phyloP scores from a whole-genome alignment of 2,329 filamentous ascomycete species.

The Fusarium haematococcum region DNA sequence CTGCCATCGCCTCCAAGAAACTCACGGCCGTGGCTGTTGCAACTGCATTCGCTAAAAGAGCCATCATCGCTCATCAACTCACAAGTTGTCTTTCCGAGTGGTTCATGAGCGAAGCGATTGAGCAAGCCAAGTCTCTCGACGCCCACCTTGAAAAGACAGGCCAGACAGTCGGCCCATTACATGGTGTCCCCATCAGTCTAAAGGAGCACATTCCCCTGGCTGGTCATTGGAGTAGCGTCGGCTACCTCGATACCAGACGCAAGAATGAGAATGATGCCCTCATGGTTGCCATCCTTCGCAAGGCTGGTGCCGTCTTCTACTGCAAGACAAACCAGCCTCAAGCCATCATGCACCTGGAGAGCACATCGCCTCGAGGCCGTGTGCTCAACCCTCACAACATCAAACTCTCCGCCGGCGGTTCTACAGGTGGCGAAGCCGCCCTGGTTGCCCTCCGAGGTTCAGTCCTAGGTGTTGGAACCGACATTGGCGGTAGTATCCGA shows the following conservation, averaged over 20 bases:
- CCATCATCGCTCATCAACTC: slow-evolving; percentile 67
- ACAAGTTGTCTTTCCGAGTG: slow-evolving; percentile 64
- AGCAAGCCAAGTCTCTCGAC: slow-evolving; percentile 56
- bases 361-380: slow-evolving; percentile 68
- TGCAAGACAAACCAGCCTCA: slow-evolving; percentile 73
- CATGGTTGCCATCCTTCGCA: slow-evolving; percentile 66
- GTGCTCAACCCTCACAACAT: slow-evolving; percentile 71
- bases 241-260: slow-evolving; percentile 64
- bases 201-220: slow-evolving; percentile 68
- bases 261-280: slow-evolving; percentile 65
- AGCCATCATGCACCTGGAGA: slow-evolving; percentile 65
- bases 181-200: slow-evolving; percentile 43
- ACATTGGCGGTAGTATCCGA: slow-evolving; percentile 53
- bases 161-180: slow-evolving; percentile 33
- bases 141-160: slow-evolving; percentile 52
- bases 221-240: slow-evolving; percentile 61
- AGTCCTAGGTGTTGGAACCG: slow-evolving; percentile 52
- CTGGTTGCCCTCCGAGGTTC: slow-evolving; percentile 54
- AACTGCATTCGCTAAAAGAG: slow-evolving; percentile 64
- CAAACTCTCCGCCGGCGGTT: slow-evolving; percentile 70
- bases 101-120: slow-evolving; percentile 61
- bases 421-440: slow-evolving; percentile 66
- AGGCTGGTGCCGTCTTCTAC: slow-evolving; percentile 62
- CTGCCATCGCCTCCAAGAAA: slow-evolving; percentile 50
- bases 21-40: slow-evolving; percentile 55